Conservation (phyloP, 306 rosid genomes). For the Erythrophleum fordii region DNA sequence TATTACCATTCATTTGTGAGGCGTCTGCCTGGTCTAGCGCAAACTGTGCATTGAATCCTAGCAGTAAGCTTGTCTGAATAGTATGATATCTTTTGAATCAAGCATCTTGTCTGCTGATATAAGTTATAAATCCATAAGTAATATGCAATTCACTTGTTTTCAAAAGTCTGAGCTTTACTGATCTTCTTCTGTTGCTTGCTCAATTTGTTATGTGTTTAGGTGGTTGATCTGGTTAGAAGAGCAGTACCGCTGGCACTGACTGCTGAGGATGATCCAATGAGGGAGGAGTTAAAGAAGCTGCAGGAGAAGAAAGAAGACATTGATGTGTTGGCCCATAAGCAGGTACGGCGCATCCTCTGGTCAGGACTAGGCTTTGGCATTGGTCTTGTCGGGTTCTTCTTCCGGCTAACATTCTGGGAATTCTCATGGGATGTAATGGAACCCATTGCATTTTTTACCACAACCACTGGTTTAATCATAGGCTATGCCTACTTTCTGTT, state of each 20-base stretch:
- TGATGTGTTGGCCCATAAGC: conserved; percentile 73
- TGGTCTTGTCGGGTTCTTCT: conserved; percentile 64
- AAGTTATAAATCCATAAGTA: neutral
- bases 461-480: conserved; percentile 70
- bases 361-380: conserved; percentile 59
- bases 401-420: conserved; percentile 96
- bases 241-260: conserved; percentile 82
- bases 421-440: conserved; percentile 99
- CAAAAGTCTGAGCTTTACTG: neutral
- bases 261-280: conserved; percentile 62
- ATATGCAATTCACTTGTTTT: conserved; percentile 24
- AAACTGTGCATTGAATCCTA: conserved; percentile 7
- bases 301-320: conserved; percentile 71
- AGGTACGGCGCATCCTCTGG: conserved; percentile 85
- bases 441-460: conserved; percentile 84
- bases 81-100: neutral
- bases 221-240: conserved; percentile 78
- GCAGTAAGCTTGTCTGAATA: neutral
- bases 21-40: neutral
- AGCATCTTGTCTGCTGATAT: conserved; percentile 15
- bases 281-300: conserved; percentile 73
- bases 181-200: conserved; percentile 17
- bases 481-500: conserved; percentile 88
- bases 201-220: conserved; percentile 50
- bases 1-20: neutral